Base-by-base conservation (phyloP, 768 basidiomycete species). In the Saitozyma sp. region DNA sequence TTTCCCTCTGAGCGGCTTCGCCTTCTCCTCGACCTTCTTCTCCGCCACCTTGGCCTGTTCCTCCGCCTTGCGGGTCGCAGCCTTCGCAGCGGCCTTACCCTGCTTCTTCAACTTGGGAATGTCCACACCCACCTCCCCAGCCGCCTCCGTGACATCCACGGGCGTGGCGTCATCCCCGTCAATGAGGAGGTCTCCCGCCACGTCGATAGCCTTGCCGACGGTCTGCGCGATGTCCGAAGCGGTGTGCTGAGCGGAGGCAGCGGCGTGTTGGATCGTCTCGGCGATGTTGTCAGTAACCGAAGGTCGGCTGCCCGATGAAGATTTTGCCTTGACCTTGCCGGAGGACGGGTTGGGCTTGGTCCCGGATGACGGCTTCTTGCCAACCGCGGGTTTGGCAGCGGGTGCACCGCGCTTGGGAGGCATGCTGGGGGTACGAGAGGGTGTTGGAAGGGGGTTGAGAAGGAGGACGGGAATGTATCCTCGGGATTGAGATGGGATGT, bases 111-210 rank as follows among this genome's bases (percentile, higher is more conserved):
- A 29, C 10, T 42, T 38, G 20, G 50, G 50, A 4, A 59, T 64
- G 8, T 58, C 59, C n/a, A 70, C 68, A 53, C 69, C 69, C 17
- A 69, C 54, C 16, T 63, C 67, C 50, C 70, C 61, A 41, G 66
- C 61, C 14, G 65, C 58, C 11, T 65, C 72, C 16, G 63, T 52
- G 13, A 46, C 52, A 19, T 68, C 64, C 3, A 66, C 57, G 14
- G 65, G 67, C 37, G 72, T 66, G 1, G 66, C 59, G 8, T 57
- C 63, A 16, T 65, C 65, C 49, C 70, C 65, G 48, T 74, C 72
- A 20, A 74, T 46, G 4, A 74, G 48, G 16, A 73, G 56, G 53
- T 70, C 65, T 8, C 69, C 69, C 8, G 69, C 69, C n/a, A 66
- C 62, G n/a, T 68, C 70, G 20, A 71, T 63, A 9, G 42, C 67